Base-by-base conservation (phyloP, 208 protist species). In the Leishmania guyanensis region DNA sequence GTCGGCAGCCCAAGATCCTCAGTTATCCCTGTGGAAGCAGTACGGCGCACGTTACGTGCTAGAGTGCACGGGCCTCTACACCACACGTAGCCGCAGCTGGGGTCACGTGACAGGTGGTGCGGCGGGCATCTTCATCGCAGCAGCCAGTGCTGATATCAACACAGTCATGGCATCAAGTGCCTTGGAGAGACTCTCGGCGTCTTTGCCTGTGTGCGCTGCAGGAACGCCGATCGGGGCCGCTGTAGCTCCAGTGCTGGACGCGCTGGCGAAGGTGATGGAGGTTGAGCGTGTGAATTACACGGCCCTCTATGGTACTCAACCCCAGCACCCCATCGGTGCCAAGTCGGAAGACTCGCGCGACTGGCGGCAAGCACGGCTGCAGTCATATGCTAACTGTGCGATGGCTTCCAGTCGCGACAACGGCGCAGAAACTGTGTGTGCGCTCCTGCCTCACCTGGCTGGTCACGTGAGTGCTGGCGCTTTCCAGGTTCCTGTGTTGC, bases 151-250 rank as follows among this genome's bases (percentile, higher is more conserved):
- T 10, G 99, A 99, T 81, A 88, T 84, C n/a, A 89, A 96, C 8
- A 97, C 96, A 71, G 97, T 99, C 71, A 98, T 99, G 64, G 90
- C 96, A 68, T 99, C 99, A 77, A 97, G 98, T 53, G 99, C 99
- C 87, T 79, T 98, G 68, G 82, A 93, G 20, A 82, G 90, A 26
- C 97, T 98, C 48, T n/a, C 72, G 6, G 69, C 73, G 16, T 79
- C 88, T 20, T 87, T 90, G 65, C 84, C 92, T n/a, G 88, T 99
- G 48, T 87, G 99, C 65, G 98, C 92, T 16, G 99, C 98, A 82
- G 99, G 99, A 29, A 98, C 97, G 36, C 99, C 99, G 84, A 99
- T 99, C 78, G 99, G 98, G 79, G 99, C 99, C 87, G 99, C 98
- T 85, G 90, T 99, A 14, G 99, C 99, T 5, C 99, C 99, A 71